These are phyloP conservation scores for Hypoxylon sp. DNA, from an alignment of 2,329 filamentous ascomycete genomes.

Conservation along the genomic window DNA sequence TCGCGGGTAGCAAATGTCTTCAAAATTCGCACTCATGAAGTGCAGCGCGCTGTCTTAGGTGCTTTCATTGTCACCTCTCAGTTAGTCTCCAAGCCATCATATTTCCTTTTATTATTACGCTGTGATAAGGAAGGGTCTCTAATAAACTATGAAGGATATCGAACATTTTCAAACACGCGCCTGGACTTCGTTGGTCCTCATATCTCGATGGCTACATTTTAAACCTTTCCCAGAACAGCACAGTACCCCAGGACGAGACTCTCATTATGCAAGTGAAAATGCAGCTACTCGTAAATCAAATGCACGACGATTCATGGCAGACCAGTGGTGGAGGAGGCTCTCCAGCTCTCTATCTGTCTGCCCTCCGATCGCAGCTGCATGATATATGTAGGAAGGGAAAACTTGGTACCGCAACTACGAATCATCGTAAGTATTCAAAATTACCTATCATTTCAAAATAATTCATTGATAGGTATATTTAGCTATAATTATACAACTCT, in stretches of 20 bases:
- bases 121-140: not conserved
- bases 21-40: slow-evolving; percentile 31
- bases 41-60: slow-evolving; percentile 37
- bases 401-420: slow-evolving; percentile 13
- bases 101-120: not conserved
- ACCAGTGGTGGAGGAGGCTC: not conserved
- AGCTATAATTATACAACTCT: slow-evolving; percentile 32
- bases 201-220: slow-evolving; percentile 46
- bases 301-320: slow-evolving; percentile 34
- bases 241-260: slow-evolving; percentile 40
- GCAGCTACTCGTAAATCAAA: slow-evolving; percentile 47
- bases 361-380: slow-evolving; percentile 33
- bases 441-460: not conserved
- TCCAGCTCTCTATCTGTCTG: slow-evolving; percentile 26
- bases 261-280: slow-evolving; percentile 45
- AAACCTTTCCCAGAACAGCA: slow-evolving; percentile 29
- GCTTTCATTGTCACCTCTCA: slow-evolving; percentile 39
- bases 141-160: slow-evolving; percentile 35
- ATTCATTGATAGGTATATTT: not conserved
- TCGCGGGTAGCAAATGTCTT: slow-evolving; percentile 17
- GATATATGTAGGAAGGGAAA: slow-evolving; percentile 24
- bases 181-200: slow-evolving; percentile 47
- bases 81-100: slow-evolving; percentile 13
- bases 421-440: slow-evolving; percentile 23
- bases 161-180: slow-evolving; percentile 42